phyloP scores from a whole-genome alignment of 352 stramenopile genomes.

The Phytophthora podocarpi region DNA sequence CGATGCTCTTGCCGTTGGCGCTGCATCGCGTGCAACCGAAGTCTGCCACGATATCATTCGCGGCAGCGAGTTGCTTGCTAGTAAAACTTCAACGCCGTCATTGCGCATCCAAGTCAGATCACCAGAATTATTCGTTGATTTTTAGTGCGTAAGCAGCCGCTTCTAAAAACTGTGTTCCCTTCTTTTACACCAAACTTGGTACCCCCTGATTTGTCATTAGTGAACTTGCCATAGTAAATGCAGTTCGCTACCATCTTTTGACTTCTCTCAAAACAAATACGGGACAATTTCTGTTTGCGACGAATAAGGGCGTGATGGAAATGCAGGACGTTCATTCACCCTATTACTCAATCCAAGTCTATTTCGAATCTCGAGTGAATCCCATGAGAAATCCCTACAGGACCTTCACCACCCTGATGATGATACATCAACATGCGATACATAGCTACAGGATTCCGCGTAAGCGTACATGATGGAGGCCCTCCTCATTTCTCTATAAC shows the following conservation, averaged over 20 bases:
- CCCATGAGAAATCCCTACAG: conserved; percentile 22
- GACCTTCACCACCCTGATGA: conserved; percentile 32
- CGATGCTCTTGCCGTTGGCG: too few relatives aligned
- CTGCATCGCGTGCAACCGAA: neutral
- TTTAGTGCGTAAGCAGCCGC: conserved; percentile 12
- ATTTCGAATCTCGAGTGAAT: conserved; percentile 22
- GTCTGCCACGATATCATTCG: conserved; percentile 4
- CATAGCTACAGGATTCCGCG: neutral
- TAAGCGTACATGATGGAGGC: too few relatives aligned
- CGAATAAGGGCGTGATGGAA: conserved; percentile 29
- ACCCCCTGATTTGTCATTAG: neutral
- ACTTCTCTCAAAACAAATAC: neutral
- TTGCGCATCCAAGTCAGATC: conserved; percentile 21
- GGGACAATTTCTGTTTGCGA: conserved; percentile 7
- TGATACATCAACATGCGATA: conserved; percentile 22
- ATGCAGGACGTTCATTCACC: conserved; percentile 17
- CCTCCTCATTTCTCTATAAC: conserved; percentile 24
- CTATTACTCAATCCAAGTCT: conserved; percentile 21
- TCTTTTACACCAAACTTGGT: neutral
- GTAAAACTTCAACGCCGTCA: neutral
- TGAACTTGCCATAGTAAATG: neutral
- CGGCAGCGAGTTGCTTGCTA: conserved; percentile 10
- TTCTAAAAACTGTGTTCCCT: neutral
- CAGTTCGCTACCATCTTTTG: neutral
- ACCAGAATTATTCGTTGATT: conserved; percentile 25